phyloP scores from a whole-genome alignment of 1,284 basidiomycete genomes.

The Malassezia brasiliensis region DNA sequence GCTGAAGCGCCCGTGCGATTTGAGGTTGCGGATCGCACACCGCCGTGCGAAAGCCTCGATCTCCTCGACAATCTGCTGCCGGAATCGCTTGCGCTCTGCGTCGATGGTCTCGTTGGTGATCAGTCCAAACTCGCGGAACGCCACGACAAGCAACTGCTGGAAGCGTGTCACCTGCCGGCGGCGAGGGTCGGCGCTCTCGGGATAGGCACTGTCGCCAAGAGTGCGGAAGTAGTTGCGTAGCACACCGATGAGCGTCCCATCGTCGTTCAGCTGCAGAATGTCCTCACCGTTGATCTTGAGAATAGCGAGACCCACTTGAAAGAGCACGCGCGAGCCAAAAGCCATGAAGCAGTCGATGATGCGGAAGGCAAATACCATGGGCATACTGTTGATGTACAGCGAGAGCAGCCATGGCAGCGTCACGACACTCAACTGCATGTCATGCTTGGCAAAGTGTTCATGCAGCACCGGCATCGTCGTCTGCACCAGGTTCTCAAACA shows the following conservation, averaged over 20 bases:
- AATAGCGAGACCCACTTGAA: constrained; percentile 89
- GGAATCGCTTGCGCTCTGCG: constrained; percentile 72
- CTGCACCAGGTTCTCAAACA: constrained; percentile 93
- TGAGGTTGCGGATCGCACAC: constrained; percentile 81
- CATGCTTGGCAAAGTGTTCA: constrained; percentile 80
- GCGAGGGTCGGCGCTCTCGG: constrained; percentile 74
- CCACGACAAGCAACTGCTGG: constrained; percentile 65
- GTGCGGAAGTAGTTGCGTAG: constrained; percentile 72
- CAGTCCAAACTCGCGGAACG: constrained; percentile 73
- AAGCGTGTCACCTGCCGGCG: constrained; percentile 92
- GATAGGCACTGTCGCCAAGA: constrained; percentile 88
- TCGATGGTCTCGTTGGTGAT: constrained; percentile 93
- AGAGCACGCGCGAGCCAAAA: constrained; percentile 95
- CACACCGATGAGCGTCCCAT: constrained; percentile 78
- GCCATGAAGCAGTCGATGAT: constrained; percentile 99
- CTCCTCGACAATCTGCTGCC: constrained; percentile 80
- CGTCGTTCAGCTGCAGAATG: constrained; percentile 87
- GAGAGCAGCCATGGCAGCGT: constrained; percentile 92
- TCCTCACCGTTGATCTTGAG: constrained; percentile 96
- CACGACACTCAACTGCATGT: constrained; percentile 93
- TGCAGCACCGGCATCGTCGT: constrained; percentile 66
- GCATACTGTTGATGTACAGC: constrained; percentile 94
- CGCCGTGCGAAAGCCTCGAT: constrained; percentile 94
- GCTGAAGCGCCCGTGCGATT: constrained; percentile 66
- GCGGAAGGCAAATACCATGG: constrained; percentile 95